Percentiles rank a stretch among this genome's conserved stretches.
These are phyloP conservation scores for Umbilicus rupestris DNA, from an alignment of 164 flowering plant species.

Conservation along the genomic window DNA sequence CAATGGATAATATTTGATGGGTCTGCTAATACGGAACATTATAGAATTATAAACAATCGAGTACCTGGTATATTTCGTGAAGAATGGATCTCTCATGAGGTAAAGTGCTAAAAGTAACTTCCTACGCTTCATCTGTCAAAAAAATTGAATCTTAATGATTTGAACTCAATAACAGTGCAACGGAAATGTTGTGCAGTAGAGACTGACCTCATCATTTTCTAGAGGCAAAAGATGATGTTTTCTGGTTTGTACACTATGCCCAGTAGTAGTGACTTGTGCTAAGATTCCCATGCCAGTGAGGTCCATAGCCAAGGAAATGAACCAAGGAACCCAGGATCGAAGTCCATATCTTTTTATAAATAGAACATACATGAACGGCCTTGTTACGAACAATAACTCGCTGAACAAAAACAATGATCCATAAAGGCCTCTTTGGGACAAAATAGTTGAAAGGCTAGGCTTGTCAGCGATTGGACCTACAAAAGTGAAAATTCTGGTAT, in stretches of 20 bases:
- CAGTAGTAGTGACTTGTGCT: slow-evolving; percentile 27
- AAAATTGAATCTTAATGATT: not conserved
- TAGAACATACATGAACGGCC: slow-evolving; percentile 84
- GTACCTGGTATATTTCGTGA: slow-evolving; percentile 74
- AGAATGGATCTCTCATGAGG: slow-evolving; percentile 97
- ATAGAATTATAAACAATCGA: not conserved
- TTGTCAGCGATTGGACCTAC: slow-evolving; percentile 34
- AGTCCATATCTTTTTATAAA: slow-evolving; percentile 75
- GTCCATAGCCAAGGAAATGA: slow-evolving; percentile 62
- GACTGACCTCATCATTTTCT: slow-evolving; percentile 75
- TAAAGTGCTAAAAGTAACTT: slow-evolving; percentile 85
- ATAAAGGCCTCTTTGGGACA: slow-evolving; percentile 59
- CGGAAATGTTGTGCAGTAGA: not conserved
- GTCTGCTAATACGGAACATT: not conserved
- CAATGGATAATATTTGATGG: not conserved
- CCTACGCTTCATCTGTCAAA: slow-evolving; percentile 60
- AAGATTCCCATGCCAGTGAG: slow-evolving; percentile 48
- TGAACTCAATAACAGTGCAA: not conserved
- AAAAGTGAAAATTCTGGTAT: slow-evolving; percentile 7
- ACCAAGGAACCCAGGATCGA: slow-evolving; percentile 91
- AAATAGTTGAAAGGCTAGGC: slow-evolving; percentile 48
- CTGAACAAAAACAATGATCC: slow-evolving; percentile 62
- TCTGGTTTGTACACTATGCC: slow-evolving; percentile 15
- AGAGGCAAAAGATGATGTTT: slow-evolving; percentile 29
- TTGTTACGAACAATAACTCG: slow-evolving; percentile 58